Evolutionary conservation across 164 flowering plant genomes (phyloP).

Genomic region (Liquidambar formosana): DNA sequence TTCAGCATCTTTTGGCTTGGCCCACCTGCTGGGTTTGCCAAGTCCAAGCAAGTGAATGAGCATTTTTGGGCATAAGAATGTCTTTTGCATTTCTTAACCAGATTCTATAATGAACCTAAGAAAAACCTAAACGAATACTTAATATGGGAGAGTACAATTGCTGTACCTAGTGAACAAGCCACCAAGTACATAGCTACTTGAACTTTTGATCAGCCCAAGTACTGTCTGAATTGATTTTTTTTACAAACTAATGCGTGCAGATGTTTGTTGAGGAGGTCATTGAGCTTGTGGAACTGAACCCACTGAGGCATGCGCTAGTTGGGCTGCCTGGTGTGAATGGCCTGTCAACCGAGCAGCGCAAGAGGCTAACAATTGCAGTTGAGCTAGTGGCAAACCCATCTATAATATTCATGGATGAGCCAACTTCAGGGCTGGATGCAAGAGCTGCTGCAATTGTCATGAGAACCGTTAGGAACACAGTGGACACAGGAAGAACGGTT

Average conservation of each 20-base stretch:
- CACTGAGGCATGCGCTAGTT: constrained; percentile 41
- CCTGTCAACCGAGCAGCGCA: constrained; percentile 50
- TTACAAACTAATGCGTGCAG: neutral
- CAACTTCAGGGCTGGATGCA: constrained; percentile 46
- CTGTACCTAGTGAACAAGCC: no score
- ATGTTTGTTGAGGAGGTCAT: constrained; percentile 34
- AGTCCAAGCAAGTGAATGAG: no score
- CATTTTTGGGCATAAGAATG: no score
- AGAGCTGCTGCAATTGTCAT: constrained; percentile 46
- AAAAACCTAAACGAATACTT: no score
- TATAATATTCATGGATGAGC: constrained; percentile 45
- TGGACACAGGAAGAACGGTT: constrained; percentile 41
- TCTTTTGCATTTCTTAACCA: no score
- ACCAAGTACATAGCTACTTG: no score
- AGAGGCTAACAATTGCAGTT: constrained; percentile 52
- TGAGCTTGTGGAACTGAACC: constrained; percentile 40
- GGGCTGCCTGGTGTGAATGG: constrained; percentile 50
- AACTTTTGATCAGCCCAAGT: no score
- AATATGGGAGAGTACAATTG: no score
- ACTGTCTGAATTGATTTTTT: no score
- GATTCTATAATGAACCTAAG: no score
- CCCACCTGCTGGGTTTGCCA: no score
- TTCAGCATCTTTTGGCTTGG: no score
- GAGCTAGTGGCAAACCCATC: constrained; percentile 47
- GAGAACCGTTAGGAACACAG: constrained; percentile 45